These are phyloP conservation scores for Suillus lakei DNA, from an alignment of 768 basidiomycete genomes.

Conservation along the genomic window DNA sequence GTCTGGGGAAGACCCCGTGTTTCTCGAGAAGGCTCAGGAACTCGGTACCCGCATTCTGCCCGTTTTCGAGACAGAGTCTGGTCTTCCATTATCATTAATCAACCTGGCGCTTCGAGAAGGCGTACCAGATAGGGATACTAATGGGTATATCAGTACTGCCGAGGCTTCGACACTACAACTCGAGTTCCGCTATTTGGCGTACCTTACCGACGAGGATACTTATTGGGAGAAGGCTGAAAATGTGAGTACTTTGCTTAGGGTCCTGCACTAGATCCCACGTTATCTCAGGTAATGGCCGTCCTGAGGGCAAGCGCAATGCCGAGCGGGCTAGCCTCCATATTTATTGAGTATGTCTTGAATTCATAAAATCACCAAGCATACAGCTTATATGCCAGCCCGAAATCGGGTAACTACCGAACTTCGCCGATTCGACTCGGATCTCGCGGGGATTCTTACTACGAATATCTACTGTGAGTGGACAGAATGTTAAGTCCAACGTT, in stretches of 20 bases:
- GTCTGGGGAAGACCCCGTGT: constrained; percentile 67
- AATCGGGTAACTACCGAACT: constrained; percentile 56
- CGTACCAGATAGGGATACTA: constrained; percentile 60
- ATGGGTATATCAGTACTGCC: constrained; percentile 73
- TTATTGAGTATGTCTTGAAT: constrained; percentile 64
- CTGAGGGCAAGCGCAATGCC: constrained; percentile 65
- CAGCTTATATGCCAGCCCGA: constrained; percentile 41
- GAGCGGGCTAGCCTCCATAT: constrained; percentile 84
- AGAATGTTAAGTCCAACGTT: not conserved
- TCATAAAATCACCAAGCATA: not conserved
- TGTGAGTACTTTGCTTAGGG: constrained; percentile 40
- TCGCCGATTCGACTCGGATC: constrained; percentile 89
- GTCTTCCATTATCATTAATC: constrained; percentile 79
- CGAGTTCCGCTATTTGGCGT: constrained; percentile 87
- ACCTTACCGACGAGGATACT: constrained; percentile 72
- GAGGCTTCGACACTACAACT: constrained; percentile 91
- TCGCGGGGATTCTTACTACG: constrained; percentile 93
- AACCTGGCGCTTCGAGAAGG: constrained; percentile 72
- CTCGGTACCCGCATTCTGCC: constrained; percentile 87
- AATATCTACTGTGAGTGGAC: constrained; percentile 74
- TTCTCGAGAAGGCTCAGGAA: constrained; percentile 77
- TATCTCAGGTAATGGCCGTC: constrained; percentile 63
- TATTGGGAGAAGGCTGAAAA: constrained; percentile 86
- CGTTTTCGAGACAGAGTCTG: constrained; percentile 80
- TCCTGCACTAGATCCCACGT: constrained; percentile 1